Conservation (phyloP, 2,329 filamentous ascomycete genomes). For the Pezizomycotina sp. region DNA sequence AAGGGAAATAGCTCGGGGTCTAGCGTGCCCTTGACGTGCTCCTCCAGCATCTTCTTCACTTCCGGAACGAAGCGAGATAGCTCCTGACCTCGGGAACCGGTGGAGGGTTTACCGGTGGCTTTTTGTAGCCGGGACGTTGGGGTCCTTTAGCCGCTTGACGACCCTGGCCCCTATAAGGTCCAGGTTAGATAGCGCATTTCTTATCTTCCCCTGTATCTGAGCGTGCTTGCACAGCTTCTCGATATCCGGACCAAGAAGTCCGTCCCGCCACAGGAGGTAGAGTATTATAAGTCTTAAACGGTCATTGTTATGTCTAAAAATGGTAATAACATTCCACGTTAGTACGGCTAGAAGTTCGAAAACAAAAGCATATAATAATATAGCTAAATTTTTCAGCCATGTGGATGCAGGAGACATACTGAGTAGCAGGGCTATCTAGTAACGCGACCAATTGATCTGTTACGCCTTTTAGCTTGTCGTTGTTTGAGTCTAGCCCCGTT, state of each 20-base stretch:
- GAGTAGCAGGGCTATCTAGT: slow-evolving; percentile 58
- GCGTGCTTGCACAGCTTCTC: slow-evolving; percentile 72
- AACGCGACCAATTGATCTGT: slow-evolving; percentile 70
- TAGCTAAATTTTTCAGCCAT: too few species aligned
- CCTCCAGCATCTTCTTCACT: slow-evolving; percentile 68
- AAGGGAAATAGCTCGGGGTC: slow-evolving; percentile 55
- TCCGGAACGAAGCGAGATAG: slow-evolving; percentile 76
- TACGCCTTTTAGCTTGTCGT: slow-evolving; percentile 75
- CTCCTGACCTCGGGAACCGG: slow-evolving; percentile 57
- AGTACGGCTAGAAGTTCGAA: neutral
- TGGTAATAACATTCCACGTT: neutral
- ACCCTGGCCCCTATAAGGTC: slow-evolving; percentile 65
- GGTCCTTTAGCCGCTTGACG: slow-evolving; percentile 59
- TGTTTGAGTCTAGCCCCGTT: slow-evolving; percentile 84
- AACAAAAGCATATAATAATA: too few species aligned
- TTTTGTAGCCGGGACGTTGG: slow-evolving; percentile 31
- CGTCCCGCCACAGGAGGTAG: slow-evolving; percentile 73
- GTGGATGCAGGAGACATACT: slow-evolving; percentile 22
- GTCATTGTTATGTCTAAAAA: slow-evolving; percentile 34
- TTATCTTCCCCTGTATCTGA: slow-evolving; percentile 56
- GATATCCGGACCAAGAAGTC: slow-evolving; percentile 68
- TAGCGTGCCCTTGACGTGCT: slow-evolving; percentile 48
- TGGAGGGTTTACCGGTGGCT: slow-evolving; percentile 29
- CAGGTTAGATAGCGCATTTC: slow-evolving; percentile 57
- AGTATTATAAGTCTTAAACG: slow-evolving; percentile 70